These are phyloP conservation scores for Lactifluus piperatus DNA, from an alignment of 768 basidiomycete genomes.

Conservation along the genomic window DNA sequence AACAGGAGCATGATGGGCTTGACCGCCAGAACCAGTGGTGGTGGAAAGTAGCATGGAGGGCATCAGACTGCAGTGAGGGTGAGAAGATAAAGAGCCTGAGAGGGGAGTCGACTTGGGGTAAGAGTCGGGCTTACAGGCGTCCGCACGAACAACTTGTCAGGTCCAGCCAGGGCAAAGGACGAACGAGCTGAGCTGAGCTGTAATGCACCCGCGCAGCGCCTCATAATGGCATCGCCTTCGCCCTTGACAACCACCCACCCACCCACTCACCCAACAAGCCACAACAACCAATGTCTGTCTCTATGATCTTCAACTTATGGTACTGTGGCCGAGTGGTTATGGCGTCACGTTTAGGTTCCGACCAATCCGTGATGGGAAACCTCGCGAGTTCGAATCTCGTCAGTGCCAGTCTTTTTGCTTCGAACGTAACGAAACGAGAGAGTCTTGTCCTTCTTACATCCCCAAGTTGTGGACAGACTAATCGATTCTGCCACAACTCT, in stretches of 20 bases:
- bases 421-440: too few relatives aligned
- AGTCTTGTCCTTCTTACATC: too few relatives aligned
- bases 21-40: conserved; percentile 13
- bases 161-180: neutral
- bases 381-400: conserved; percentile 55
- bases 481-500: neutral
- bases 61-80: neutral
- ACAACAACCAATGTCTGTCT: too few relatives aligned
- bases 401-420: conserved; percentile 40
- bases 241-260: conserved; percentile 17
- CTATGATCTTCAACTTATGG: conserved; percentile 24
- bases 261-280: too few relatives aligned
- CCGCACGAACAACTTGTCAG: neutral
- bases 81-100: neutral
- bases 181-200: neutral
- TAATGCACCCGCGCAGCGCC: neutral
- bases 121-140: conserved; percentile 4
- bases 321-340: conserved; percentile 55
- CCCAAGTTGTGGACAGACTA: neutral
- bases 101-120: neutral
- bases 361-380: conserved; percentile 47
- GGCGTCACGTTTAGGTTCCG: conserved; percentile 47
- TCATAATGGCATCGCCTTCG: too few relatives aligned
- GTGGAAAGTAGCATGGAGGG: conserved; percentile 12
- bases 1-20: conserved; percentile 23